Base-by-base conservation (phyloP, 2,329 filamentous ascomycete genomes). In the Fusarium sp. region DNA sequence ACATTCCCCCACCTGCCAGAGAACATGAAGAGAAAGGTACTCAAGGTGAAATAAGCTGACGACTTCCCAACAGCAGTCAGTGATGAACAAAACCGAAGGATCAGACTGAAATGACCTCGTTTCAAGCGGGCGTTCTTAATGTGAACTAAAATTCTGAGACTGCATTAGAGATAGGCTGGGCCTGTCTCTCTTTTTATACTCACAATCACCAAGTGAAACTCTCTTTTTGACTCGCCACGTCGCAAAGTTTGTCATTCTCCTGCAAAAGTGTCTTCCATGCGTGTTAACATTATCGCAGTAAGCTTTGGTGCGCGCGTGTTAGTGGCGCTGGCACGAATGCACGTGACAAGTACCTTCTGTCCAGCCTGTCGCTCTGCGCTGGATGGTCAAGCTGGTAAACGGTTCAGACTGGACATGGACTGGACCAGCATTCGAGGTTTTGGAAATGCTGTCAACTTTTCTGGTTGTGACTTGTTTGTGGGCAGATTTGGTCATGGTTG, bases 401-500 rank as follows among this genome's bases (percentile, higher is more conserved):
- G 16, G 3, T 21, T 29, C 23, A 3, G 15, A 4, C 0, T 11
- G 5, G 29, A 28, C 16, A 16, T 33, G 9, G 3, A 4, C 33
- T 21, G 8, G 26, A 23, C 15, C 8, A n/a, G 5, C 15, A 18
- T 49, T 55, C 52, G 29, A 55, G 12, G 12, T 37, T 24, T 15
- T 9, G 5, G 9, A n/a, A 23, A 9, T 5, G 12, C 8, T 2
- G 4, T 5, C 8, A 3, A 37, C 23, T 37, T 2, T 4, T n/a
- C 12, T 3, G 20, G 3, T 23, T 23, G 0, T 1, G 23, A 16
- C 4, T 16, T 29, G 6, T 1, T 20, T 11, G 10, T 3, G 15
- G 9, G 15, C 0, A 24, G n/a, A 10, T 4, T 21, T 20, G 23
- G 5, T 1, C 0, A 0, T 6, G 23, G 13, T 2, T 2, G 1